Evolutionary conservation across 352 stramenopile genomes (phyloP).

Genomic region (Phytophthora cactorum): DNA sequence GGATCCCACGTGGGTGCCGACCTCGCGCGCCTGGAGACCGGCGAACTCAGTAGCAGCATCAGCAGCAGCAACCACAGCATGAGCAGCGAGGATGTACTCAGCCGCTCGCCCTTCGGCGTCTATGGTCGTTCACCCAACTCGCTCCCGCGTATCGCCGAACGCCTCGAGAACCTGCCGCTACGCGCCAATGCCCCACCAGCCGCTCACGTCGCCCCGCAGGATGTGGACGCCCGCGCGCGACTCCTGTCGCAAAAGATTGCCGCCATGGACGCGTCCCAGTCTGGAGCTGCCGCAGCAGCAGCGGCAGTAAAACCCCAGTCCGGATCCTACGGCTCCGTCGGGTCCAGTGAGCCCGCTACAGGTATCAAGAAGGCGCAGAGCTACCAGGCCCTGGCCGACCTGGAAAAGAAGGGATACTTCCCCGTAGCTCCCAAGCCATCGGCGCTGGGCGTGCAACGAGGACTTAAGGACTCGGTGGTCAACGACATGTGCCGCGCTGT

Average conservation of each 20-base stretch:
- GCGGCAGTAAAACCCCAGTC: constrained; percentile 44
- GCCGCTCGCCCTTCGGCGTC: constrained; percentile 69
- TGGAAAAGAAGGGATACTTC: constrained; percentile 89
- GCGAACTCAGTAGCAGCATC: constrained; percentile 18
- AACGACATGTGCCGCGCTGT: constrained; percentile 90
- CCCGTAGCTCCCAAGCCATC: constrained; percentile 76
- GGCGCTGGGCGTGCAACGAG: constrained; percentile 79
- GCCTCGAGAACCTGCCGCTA: constrained; percentile 62
- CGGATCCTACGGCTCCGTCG: constrained; percentile 64
- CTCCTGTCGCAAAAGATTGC: constrained; percentile 73
- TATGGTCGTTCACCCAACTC: constrained; percentile 55
- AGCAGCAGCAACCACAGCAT: constrained; percentile 35
- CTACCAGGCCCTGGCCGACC: constrained; percentile 79
- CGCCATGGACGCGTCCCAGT: constrained; percentile 32
- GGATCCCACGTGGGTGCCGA: constrained; percentile 54
- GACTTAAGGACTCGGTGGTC: constrained; percentile 86
- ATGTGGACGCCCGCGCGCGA: constrained; percentile 60
- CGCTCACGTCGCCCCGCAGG: constrained; percentile 22
- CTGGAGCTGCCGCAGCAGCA: constrained; percentile 7
- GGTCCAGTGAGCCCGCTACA: constrained; percentile 25
- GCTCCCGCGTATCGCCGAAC: constrained; percentile 75
- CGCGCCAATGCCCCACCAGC: constrained; percentile 51
- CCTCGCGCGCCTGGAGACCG: constrained; percentile 33
- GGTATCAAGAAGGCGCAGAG: constrained; percentile 82
- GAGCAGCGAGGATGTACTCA: constrained; percentile 68